phyloP scores from a whole-genome alignment of 108 stramenopile genomes.

The Tribonema minus region DNA sequence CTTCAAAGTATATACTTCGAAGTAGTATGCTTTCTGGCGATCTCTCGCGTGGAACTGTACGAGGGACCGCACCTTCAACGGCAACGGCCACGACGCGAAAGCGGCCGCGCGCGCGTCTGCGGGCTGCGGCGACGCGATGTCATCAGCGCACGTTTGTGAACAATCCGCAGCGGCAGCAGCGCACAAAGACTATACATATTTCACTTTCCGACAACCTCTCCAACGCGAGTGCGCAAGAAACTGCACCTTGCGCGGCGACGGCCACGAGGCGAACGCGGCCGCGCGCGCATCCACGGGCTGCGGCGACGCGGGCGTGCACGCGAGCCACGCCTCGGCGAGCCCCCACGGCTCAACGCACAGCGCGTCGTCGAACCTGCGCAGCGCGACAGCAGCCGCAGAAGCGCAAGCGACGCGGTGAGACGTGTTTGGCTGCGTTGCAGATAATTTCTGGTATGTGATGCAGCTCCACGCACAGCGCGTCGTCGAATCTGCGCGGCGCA shows the following conservation, averaged over 20 bases:
- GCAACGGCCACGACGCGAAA: slow-evolving; percentile 69
- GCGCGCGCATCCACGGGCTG: neutral
- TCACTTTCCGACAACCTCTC: too few species aligned
- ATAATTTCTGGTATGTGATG: neutral
- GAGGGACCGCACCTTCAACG: slow-evolving; percentile 55
- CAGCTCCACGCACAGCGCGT: slow-evolving; percentile 56
- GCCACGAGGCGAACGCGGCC: slow-evolving; percentile 61
- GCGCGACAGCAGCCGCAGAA: neutral
- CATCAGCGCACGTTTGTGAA: too few species aligned
- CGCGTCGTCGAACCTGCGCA: slow-evolving; percentile 70
- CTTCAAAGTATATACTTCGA: too few species aligned
- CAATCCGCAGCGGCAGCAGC: too few species aligned
- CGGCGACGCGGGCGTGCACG: slow-evolving; percentile 25
- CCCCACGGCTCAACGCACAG: slow-evolving; percentile 65
- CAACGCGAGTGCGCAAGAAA: too few species aligned
- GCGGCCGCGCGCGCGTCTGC: neutral
- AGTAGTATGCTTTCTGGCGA: too few species aligned
- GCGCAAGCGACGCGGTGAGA: neutral
- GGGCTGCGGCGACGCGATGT: neutral
- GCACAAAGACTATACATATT: too few species aligned
- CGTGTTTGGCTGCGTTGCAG: neutral
- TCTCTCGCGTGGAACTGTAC: too few species aligned
- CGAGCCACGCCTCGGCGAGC: slow-evolving; percentile 70
- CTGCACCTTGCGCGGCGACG: slow-evolving; percentile 63
- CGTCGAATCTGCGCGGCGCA: slow-evolving; percentile 68